phyloP scores from a whole-genome alignment of 2,329 filamentous ascomycete species.

The Fusarium ramigenum region DNA sequence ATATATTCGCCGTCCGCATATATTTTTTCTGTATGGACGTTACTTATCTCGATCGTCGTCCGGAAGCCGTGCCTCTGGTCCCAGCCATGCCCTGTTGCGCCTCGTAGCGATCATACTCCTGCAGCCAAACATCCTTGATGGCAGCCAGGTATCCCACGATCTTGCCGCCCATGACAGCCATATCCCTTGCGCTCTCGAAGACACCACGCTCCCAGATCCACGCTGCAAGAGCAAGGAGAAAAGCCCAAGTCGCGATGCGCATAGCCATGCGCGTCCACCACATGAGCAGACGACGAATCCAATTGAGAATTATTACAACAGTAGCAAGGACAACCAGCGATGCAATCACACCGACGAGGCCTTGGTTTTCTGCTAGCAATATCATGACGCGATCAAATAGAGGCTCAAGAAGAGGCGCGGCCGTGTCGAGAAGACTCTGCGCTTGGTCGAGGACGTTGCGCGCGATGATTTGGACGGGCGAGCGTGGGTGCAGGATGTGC shows the following conservation, averaged over 20 bases:
- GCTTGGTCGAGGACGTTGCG: slow-evolving; percentile 46
- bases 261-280: slow-evolving; percentile 79
- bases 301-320: slow-evolving; percentile 73
- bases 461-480: slow-evolving; percentile 55
- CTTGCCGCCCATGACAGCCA: slow-evolving; percentile 54
- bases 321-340: slow-evolving; percentile 55
- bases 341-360: slow-evolving; percentile 45
- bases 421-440: slow-evolving; percentile 43
- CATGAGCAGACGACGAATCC: slow-evolving; percentile 75
- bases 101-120: slow-evolving; percentile 67
- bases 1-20: background rate
- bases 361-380: slow-evolving; percentile 49
- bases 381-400: slow-evolving; percentile 52
- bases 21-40: slow-evolving; percentile 14
- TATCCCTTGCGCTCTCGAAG: slow-evolving; percentile 70
- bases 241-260: slow-evolving; percentile 71
- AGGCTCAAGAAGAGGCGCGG: slow-evolving; percentile 56
- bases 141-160: slow-evolving; percentile 58
- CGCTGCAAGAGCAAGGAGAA: slow-evolving; percentile 62
- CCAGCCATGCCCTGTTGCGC: slow-evolving; percentile 51
- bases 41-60: slow-evolving; percentile 26
- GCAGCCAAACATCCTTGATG: slow-evolving; percentile 63
- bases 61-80: slow-evolving; percentile 26
- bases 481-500: slow-evolving; percentile 58
- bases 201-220: slow-evolving; percentile 73